Conservation (phyloP, 2,329 filamentous ascomycete species). For the Neonectria faginata region DNA sequence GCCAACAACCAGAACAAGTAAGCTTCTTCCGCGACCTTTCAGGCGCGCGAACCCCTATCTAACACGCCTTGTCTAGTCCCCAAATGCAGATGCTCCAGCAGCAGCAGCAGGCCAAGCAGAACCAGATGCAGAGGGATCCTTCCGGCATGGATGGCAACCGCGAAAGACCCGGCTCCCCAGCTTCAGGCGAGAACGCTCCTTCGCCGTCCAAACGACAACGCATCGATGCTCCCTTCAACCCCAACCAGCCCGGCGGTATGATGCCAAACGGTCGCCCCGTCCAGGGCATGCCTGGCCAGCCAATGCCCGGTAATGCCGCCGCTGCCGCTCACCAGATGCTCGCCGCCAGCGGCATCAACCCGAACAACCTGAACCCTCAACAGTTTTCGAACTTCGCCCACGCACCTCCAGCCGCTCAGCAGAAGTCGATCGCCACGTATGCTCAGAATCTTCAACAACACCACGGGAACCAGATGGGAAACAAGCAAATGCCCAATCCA, state of each 20-base stretch:
- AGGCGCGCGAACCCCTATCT: constrained; percentile 15
- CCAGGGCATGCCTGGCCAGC: constrained; percentile 78
- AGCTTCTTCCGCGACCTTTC: constrained; percentile 45
- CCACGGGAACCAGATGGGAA: constrained; percentile 83
- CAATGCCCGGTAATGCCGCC: constrained; percentile 67
- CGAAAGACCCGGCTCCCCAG: constrained; percentile 83
- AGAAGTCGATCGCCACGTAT: constrained; percentile 90
- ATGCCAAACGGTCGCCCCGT: constrained; percentile 79
- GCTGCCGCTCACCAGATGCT: constrained; percentile 70
- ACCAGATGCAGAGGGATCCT: constrained; percentile 88
- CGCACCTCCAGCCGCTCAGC: constrained; percentile 71
- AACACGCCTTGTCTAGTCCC: constrained; percentile 58
- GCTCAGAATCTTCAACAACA: constrained; percentile 85
- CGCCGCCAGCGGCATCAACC: constrained; percentile 78
- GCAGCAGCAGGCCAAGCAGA: constrained; percentile 74
- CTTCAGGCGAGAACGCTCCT: constrained; percentile 85
- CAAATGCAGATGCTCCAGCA: constrained; percentile 79
- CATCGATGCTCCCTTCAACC: constrained; percentile 78
- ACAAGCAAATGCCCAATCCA: constrained; percentile 81
- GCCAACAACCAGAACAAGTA: constrained; percentile 82
- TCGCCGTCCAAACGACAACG: constrained; percentile 93
- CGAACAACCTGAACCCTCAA: constrained; percentile 76
- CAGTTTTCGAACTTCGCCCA: constrained; percentile 76
- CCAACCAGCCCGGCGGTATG: constrained; percentile 73
- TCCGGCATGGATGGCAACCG: constrained; percentile 89